Conservation (phyloP, 352 stramenopile species). For the Pythium scleroteichum region DNA sequence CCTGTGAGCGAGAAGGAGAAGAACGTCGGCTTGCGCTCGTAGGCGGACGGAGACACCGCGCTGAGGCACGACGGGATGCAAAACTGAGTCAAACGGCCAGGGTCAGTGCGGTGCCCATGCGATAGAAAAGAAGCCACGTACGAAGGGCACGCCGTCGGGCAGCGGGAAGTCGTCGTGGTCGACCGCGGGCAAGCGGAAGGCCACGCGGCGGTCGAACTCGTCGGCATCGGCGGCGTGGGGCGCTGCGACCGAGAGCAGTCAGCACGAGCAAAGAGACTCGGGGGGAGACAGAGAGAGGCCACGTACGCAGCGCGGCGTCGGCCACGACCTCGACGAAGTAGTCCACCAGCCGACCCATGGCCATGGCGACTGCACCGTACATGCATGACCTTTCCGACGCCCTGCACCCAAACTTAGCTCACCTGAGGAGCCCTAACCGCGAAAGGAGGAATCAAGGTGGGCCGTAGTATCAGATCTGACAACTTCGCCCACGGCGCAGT, state of each 20-base stretch:
- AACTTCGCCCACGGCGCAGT: too few species aligned
- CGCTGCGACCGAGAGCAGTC: too few species aligned
- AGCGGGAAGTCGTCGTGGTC: conserved; percentile 67
- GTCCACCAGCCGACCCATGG: conserved; percentile 49
- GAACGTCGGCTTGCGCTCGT: conserved; percentile 67
- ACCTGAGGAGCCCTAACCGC: too few species aligned
- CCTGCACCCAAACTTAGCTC: too few species aligned
- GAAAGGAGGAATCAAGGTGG: too few species aligned
- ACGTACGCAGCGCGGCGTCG: conserved; percentile 33
- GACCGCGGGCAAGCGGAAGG: conserved; percentile 39
- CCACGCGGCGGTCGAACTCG: conserved; percentile 46
- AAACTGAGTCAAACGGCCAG: conserved; percentile 42
- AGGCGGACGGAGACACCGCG: conserved; percentile 41
- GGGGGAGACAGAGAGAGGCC: not conserved
- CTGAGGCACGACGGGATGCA: conserved; percentile 63
- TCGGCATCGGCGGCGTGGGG: conserved; percentile 30
- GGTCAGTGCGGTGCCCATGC: too few species aligned
- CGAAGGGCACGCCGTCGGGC: conserved; percentile 65
- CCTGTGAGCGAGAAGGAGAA: conserved; percentile 82
- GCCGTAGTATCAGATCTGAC: too few species aligned
- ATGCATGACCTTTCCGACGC: too few species aligned
- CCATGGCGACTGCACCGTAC: too few species aligned
- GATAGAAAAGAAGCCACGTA: conserved; percentile 35
- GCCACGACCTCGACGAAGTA: conserved; percentile 78
- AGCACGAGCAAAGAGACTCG: not conserved